Percentiles rank a stretch among this genome's conserved stretches.
Evolutionary conservation across 495 filamentous ascomycete genomes (phyloP).

Genomic region (Aspergillus funiculosus): DNA sequence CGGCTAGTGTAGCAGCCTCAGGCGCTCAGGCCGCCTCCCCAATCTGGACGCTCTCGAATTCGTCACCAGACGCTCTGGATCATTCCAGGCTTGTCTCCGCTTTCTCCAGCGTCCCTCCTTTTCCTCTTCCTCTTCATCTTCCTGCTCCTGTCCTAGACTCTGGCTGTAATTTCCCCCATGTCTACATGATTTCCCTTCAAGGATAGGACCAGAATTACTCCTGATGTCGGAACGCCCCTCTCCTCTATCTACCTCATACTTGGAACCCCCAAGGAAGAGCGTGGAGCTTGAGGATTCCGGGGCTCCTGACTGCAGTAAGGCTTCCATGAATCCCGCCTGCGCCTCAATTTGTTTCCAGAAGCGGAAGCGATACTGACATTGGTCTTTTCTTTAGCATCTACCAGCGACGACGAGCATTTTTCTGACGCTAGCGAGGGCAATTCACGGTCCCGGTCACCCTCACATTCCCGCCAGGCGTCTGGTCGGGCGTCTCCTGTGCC

Average conservation of each 20-base stretch:
- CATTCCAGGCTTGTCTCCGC: slow-evolving; percentile 23
- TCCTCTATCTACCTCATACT: slow-evolving; percentile 35
- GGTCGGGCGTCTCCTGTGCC: slow-evolving; percentile 52
- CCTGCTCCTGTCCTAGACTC: background rate
- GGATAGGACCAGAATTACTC: slow-evolving; percentile 16
- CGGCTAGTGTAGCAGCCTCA: slow-evolving; percentile 22
- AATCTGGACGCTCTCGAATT: slow-evolving; percentile 28
- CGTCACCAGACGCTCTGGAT: slow-evolving; percentile 25
- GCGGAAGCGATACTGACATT: slow-evolving; percentile 1
- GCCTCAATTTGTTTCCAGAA: background rate
- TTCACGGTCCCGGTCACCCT: slow-evolving; percentile 31
- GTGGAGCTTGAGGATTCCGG: slow-evolving; percentile 67
- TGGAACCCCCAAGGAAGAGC: slow-evolving; percentile 62
- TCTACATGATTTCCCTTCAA: slow-evolving; percentile 23
- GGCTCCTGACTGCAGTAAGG: slow-evolving; percentile 74
- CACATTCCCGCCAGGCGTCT: slow-evolving; percentile 30
- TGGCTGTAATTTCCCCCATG: background rate
- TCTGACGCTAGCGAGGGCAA: slow-evolving; percentile 78
- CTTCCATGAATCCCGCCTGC: background rate
- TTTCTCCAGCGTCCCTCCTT: slow-evolving; percentile 15
- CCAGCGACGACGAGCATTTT: slow-evolving; percentile 80
- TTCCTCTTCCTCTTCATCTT: slow-evolving; percentile 8
- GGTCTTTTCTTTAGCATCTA: slow-evolving; percentile 41
- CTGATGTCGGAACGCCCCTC: slow-evolving; percentile 40
- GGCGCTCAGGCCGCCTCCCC: slow-evolving; percentile 17